Evolutionary conservation across 306 rosid species (phyloP).

Genomic region (Lotus japonicus): DNA sequence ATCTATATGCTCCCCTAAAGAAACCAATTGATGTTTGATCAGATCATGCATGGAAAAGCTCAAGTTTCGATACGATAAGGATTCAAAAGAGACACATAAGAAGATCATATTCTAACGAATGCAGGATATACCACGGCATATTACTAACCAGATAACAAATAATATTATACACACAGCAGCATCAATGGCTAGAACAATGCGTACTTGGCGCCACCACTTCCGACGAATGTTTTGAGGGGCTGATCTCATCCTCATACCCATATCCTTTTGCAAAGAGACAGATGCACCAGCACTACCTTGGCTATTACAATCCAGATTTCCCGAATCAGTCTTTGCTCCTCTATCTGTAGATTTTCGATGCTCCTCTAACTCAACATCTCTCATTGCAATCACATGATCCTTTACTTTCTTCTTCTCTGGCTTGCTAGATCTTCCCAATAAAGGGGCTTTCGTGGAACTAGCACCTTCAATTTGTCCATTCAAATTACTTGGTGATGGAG

Average conservation of each 20-base stretch:
- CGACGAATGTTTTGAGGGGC: slow-evolving; percentile 50
- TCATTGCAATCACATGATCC: slow-evolving; percentile 65
- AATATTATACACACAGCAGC: slow-evolving; percentile 66
- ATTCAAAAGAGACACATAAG: slow-evolving; percentile 11
- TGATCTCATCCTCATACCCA: slow-evolving; percentile 57
- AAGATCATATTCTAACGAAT: slow-evolving; percentile 33
- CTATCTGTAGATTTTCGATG: slow-evolving; percentile 62
- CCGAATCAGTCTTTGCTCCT: slow-evolving; percentile 54
- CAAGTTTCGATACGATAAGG: slow-evolving; percentile 1
- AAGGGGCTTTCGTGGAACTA: slow-evolving; percentile 77
- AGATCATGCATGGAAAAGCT: background rate
- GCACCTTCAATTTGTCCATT: slow-evolving; percentile 60
- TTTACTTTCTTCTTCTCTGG: slow-evolving; percentile 78
- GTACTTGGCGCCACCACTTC: slow-evolving; percentile 88
- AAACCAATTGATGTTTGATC: slow-evolving; percentile 13
- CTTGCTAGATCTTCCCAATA: slow-evolving; percentile 64
- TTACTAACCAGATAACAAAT: slow-evolving; percentile 59
- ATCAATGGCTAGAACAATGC: slow-evolving; percentile 82
- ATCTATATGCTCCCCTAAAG: slow-evolving; percentile 5
- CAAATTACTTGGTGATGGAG: slow-evolving; percentile 60
- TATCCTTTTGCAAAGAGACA: slow-evolving; percentile 49
- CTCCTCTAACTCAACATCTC: slow-evolving; percentile 76
- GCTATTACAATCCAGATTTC: slow-evolving; percentile 38
- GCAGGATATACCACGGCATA: slow-evolving; percentile 64
- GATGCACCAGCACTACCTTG: slow-evolving; percentile 56